Percentiles rank a stretch among this genome's conserved stretches.
Conservation (phyloP, 1,139 yeast species). For the Saccharomyces hybrid region DNA sequence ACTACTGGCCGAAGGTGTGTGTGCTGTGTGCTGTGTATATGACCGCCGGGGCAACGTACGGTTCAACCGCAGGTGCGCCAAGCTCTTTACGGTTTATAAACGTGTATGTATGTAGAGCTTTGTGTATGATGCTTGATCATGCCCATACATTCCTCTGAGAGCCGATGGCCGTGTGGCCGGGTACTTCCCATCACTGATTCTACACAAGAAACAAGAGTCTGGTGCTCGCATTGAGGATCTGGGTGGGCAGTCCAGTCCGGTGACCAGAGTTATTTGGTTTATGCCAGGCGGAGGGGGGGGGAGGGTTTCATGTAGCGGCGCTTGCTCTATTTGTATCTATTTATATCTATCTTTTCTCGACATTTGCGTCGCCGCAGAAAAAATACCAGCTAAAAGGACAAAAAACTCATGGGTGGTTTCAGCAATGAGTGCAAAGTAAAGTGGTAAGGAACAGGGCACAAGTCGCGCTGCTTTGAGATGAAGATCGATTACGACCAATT, state of each 20-base stretch:
- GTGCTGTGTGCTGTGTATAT: not conserved
- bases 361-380: not conserved
- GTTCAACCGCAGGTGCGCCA: not conserved
- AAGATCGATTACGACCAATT: constrained; percentile 3
- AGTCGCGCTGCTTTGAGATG: constrained; percentile 3
- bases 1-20: not conserved
- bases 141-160: not conserved
- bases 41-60: not conserved
- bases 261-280: not conserved
- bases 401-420: constrained; percentile 3
- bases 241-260: not conserved
- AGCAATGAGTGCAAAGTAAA: not conserved
- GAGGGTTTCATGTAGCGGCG: not conserved
- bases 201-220: not conserved
- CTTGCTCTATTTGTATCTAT: not conserved
- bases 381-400: not conserved
- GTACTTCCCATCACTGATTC: not conserved
- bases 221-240: not conserved
- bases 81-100: not conserved
- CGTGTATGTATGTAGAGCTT: not conserved
- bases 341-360: not conserved
- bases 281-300: not conserved
- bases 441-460: not conserved
- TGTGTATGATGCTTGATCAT: not conserved
- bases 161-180: not conserved